Base-by-base conservation (phyloP, 1,284 basidiomycete genomes). In the Hymenochaete sp. region DNA sequence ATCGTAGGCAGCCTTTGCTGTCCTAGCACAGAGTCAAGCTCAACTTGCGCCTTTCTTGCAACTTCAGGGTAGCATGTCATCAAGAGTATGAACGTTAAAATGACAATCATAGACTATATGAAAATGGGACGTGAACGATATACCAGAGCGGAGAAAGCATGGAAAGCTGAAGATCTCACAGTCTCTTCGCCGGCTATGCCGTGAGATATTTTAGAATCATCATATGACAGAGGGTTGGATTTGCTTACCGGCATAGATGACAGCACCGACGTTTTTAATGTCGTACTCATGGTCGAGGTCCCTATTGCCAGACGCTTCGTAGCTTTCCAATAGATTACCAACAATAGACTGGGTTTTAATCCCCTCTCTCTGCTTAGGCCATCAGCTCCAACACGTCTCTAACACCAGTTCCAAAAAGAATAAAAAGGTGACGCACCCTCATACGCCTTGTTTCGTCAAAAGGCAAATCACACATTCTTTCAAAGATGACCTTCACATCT, bases 361-460 rank as follows among this genome's bases (percentile, higher is more conserved):
- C n/a, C n/a, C n/a, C n/a, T n/a, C n/a, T n/a, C n/a, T n/a, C n/a
- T n/a, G n/a, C n/a, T n/a, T n/a, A n/a, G n/a, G n/a, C n/a, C n/a
- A n/a, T n/a, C n/a, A n/a, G n/a, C n/a, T n/a, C n/a, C n/a, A n/a
- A n/a, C n/a, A n/a, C n/a, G n/a, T n/a, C n/a, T n/a, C n/a, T n/a
- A n/a, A n/a, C n/a, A n/a, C 25, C 26, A 8, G n/a, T 29, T n/a
- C 28, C n/a, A 29, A 13, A 1, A 28, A 5, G 16, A 3, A 3
- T 44, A 2, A 24, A 3, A 13, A 4, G 40, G 35, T 8, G 6
- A 16, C 54, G 10, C 18, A 59, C 59, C 54, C 59, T 48, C 13
- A 52, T 50, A n/a, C 44, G 41, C 33, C 57, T 55, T 2, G 60
- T 58, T 41, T 53, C 55, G 2, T 56, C 50, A 38, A 53, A 59